These are phyloP conservation scores for Encephalitozoon romaleae DNA, from an alignment of 371 early-diverging fungal genomes.

Conservation along the genomic window DNA sequence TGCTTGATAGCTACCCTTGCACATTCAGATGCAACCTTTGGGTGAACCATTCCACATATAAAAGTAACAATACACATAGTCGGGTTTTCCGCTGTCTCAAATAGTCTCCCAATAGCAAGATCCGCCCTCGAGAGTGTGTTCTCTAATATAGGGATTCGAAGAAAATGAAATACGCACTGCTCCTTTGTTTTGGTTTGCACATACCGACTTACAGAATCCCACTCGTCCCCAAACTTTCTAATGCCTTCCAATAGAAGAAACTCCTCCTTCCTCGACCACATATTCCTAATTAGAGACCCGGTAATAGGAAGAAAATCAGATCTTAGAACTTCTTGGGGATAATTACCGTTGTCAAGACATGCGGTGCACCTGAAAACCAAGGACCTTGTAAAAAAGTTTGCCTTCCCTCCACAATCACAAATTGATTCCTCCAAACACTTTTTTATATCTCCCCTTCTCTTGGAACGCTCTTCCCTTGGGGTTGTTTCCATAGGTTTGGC, in stretches of 20 bases:
- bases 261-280: slow-evolving; percentile 86
- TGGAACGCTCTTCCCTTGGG: not conserved
- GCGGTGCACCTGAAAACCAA: slow-evolving; percentile 41
- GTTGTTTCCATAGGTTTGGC: not conserved
- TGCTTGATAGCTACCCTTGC: slow-evolving; percentile 63
- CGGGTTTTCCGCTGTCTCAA: slow-evolving; percentile 80
- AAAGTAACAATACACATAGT: slow-evolving; percentile 85
- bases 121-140: slow-evolving; percentile 64
- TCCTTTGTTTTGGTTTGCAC: slow-evolving; percentile 77
- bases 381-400: not conserved
- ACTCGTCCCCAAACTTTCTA: slow-evolving; percentile 81
- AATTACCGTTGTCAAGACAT: slow-evolving; percentile 47
- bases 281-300: slow-evolving; percentile 51
- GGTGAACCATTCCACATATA: slow-evolving; percentile 77
- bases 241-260: slow-evolving; percentile 80
- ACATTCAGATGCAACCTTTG: slow-evolving; percentile 75
- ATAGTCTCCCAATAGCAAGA: slow-evolving; percentile 66
- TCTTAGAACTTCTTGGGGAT: slow-evolving; percentile 17
- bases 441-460: not conserved
- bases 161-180: slow-evolving; percentile 82
- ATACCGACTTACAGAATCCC: slow-evolving; percentile 80
- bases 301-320: slow-evolving; percentile 43
- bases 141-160: slow-evolving; percentile 85
- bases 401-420: slow-evolving; percentile 11
- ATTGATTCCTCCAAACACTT: not conserved